Evolutionary conservation across 2,329 filamentous ascomycete species (phyloP).

Genomic region (Metarhizium anisopliae): DNA sequence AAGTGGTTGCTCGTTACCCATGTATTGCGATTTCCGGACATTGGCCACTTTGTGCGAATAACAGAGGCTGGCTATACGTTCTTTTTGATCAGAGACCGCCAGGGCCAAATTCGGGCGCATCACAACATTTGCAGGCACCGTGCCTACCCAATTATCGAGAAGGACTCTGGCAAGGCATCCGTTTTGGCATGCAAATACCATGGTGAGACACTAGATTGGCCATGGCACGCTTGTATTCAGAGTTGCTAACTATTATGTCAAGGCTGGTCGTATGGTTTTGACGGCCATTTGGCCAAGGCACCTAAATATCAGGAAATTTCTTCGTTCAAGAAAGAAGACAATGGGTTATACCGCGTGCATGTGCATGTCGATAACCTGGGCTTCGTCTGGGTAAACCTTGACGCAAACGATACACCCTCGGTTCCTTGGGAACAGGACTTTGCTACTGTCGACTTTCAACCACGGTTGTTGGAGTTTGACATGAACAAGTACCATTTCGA

Average conservation of each 20-base stretch:
- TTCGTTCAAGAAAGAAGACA: constrained; percentile 27
- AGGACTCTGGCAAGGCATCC: constrained; percentile 9
- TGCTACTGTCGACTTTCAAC: constrained; percentile 14
- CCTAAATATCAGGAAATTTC: constrained; percentile 29
- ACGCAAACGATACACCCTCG: constrained; percentile 24
- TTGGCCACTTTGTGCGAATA: constrained; percentile 11
- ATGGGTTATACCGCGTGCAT: constrained; percentile 37
- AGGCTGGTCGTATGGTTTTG: constrained; percentile 34
- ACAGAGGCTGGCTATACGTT: constrained; percentile 13
- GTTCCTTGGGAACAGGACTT: constrained; percentile 35
- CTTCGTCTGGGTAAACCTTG: constrained; percentile 41
- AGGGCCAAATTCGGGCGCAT: constrained; percentile 12
- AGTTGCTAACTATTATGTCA: too few species aligned
- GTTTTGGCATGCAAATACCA: constrained; percentile 9
- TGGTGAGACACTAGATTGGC: neutral
- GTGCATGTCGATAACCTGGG: constrained; percentile 33
- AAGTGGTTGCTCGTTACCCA: constrained; percentile 40
- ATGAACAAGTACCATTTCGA: constrained; percentile 18
- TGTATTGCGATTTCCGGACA: constrained; percentile 10
- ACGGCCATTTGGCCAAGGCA: constrained; percentile 31
- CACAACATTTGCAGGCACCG: constrained; percentile 14
- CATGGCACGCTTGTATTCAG: too few species aligned
- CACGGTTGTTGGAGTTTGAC: constrained; percentile 14
- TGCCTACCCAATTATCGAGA: constrained; percentile 13
- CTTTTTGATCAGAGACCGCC: constrained; percentile 13